Evolutionary conservation across 139 green algal genomes (phyloP), one percentile per base, ranked within the genome.

Genomic region (Tetraselmis striata): DNA sequence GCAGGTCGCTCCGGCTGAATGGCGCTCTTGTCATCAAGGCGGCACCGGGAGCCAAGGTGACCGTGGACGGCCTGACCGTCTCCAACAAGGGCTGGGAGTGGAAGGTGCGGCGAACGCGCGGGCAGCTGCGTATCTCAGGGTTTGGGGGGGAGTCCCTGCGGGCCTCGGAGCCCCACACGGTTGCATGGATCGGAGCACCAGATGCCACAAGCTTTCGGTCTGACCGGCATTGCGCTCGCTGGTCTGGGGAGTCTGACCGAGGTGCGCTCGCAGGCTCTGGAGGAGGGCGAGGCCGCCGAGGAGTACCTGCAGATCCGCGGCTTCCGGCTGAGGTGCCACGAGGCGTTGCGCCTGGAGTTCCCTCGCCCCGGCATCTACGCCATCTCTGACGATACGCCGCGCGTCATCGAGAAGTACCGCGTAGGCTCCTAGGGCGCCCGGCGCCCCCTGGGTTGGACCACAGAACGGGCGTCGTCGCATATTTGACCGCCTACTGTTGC

Each of bases 71-170:
- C 0, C 80, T 97, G 11, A 79, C 74, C 0, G 91, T 98, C 77
- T 77, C 86, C 29, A 98, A 98, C 83, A 59, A 77, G 28, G 93
- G 95, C 23, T 98, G 95, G 95, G 28, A 84, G 31, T 96, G 94
- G 91, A 30, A 78, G 58, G 45, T 67, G 45, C 45, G 45, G 11
- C 45, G 45, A 67, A 67, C n/a, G n/a, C n/a, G n/a, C n/a, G n/a
- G n/a, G n/a, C n/a, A n/a, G n/a, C n/a, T n/a, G n/a, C n/a, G n/a
- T n/a, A n/a, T n/a, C n/a, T n/a, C n/a, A n/a, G n/a, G n/a, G n/a
- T n/a, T n/a, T n/a, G n/a, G n/a, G n/a, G n/a, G n/a, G n/a, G n/a
- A n/a, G n/a, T n/a, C n/a, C n/a, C n/a, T n/a, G n/a, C n/a, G n/a
- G n/a, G n/a, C n/a, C n/a, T n/a, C n/a, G n/a, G n/a, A n/a, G n/a